Percentiles rank a stretch among this genome's conserved stretches.
phyloP scores from a whole-genome alignment of 2,329 filamentous ascomycete species.

The Myrmaecium sp. region DNA sequence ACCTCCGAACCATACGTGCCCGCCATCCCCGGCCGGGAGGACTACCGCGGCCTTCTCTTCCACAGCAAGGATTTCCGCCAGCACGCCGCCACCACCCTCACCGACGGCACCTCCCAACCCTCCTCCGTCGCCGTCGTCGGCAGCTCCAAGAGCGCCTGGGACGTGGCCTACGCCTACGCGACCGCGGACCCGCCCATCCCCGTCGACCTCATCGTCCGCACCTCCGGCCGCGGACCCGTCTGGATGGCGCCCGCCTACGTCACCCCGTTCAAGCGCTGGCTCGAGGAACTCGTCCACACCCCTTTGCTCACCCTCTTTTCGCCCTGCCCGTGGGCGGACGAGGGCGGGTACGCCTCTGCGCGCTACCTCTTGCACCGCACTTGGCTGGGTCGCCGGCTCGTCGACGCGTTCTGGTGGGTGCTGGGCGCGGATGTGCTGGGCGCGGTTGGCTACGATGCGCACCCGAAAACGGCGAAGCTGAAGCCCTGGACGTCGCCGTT shows the following conservation, averaged over 20 bases:
- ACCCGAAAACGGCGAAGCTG: conserved; percentile 24
- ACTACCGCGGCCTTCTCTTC: conserved; percentile 37
- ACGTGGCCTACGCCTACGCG: conserved; percentile 39
- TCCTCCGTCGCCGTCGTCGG: conserved; percentile 37
- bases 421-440: conserved; percentile 36
- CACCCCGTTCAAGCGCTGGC: conserved; percentile 48
- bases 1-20: conserved; percentile 42
- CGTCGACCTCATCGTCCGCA: conserved; percentile 41
- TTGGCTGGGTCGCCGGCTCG: conserved; percentile 36
- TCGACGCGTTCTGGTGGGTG: conserved; percentile 38
- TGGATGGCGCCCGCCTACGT: conserved; percentile 46
- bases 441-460: conserved; percentile 27
- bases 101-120: conserved; percentile 18
- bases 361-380: conserved; percentile 42
- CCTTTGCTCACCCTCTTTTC: conserved; percentile 58
- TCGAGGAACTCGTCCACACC: conserved; percentile 50
- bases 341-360: conserved; percentile 39
- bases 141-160: conserved; percentile 45
- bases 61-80: conserved; percentile 38
- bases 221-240: conserved; percentile 40
- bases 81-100: conserved; percentile 18
- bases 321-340: conserved; percentile 54
- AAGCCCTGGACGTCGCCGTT: conserved; percentile 25
- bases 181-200: conserved; percentile 21
- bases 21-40: conserved; percentile 29